Base-by-base conservation (phyloP, 2,329 filamentous ascomycete genomes). In the Fusarium setosum region DNA sequence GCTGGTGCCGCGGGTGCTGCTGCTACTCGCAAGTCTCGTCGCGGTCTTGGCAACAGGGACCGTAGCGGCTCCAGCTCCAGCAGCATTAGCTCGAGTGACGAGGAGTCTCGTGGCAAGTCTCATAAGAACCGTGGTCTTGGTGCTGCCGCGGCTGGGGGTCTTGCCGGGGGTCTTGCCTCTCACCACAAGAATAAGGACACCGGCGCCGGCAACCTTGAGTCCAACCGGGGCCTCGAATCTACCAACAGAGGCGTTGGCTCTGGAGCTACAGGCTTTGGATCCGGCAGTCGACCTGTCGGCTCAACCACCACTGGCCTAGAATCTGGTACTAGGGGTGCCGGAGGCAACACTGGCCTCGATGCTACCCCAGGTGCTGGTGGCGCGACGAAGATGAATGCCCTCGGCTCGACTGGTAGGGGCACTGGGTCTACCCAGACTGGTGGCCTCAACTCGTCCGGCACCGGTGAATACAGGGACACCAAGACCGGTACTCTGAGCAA, bases 401-500 rank as follows among this genome's bases (percentile, higher is more conserved):
- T 56, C 10, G 49, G 61, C 10, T 51, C 58, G 4, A 50, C 26
- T 12, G 12, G 12, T 12, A 29, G 26, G 26, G 26, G 12, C 4
- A 9, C 12, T 4, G 26, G 26, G 9, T 56, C 60, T n/a, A 48
- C 52, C n/a, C n/a, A n/a, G n/a, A n/a, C n/a, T n/a, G n/a, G n/a
- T n/a, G n/a, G n/a, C n/a, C n/a, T n/a, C n/a, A n/a, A n/a, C n/a
- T n/a, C n/a, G n/a, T n/a, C n/a, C 13, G n/a, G 20, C 4, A 20
- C 15, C 3, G 17, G 20, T 6, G 45, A 64, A 2, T 67, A 68
- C 2, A 32, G 40, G 3, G 21, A 49, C 2, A 8, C 26, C 4
- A 67, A 67, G 44, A 65, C 64, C 18, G 64, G 64, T 9, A 40
- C n/a, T 20, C 56, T 67, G 24, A 54, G 56, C 37, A 68, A 65